Conservation (phyloP, 495 filamentous ascomycete genomes). For the Aspergillus steynii region DNA sequence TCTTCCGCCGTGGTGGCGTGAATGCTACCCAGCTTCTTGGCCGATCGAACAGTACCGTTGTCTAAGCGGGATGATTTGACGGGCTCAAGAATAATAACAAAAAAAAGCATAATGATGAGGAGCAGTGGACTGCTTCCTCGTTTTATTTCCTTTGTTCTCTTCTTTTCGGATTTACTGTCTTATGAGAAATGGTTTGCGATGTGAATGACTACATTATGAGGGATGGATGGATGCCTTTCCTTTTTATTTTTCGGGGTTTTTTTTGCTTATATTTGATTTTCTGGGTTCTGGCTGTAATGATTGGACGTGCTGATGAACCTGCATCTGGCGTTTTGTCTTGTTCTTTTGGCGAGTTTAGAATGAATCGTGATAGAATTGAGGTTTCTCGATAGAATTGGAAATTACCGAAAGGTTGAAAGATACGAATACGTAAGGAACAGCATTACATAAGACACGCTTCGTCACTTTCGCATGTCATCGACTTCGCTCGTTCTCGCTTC, state of each 20-base stretch:
- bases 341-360: too few species aligned
- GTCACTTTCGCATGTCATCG: background rate
- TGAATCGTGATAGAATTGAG: too few species aligned
- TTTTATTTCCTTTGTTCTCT: background rate
- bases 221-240: background rate
- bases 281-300: background rate
- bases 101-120: background rate
- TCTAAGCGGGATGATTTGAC: background rate
- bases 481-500: background rate
- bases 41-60: constrained; percentile 11
- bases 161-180: constrained; percentile 1
- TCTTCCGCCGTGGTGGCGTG: constrained; percentile 11
- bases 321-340: background rate
- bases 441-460: constrained; percentile 2
- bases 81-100: background rate
- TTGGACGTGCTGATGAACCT: background rate
- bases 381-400: too few species aligned
- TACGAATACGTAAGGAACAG: background rate
- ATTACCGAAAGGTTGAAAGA: too few species aligned
- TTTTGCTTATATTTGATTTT: background rate
- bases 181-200: constrained; percentile 1
- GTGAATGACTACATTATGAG: background rate
- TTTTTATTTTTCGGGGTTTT: background rate
- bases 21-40: constrained; percentile 12
- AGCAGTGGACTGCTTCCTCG: too few species aligned